These are phyloP conservation scores for Neopestalotiopsis sp. DNA, from an alignment of 2,329 filamentous ascomycete genomes.

Conservation along the genomic window DNA sequence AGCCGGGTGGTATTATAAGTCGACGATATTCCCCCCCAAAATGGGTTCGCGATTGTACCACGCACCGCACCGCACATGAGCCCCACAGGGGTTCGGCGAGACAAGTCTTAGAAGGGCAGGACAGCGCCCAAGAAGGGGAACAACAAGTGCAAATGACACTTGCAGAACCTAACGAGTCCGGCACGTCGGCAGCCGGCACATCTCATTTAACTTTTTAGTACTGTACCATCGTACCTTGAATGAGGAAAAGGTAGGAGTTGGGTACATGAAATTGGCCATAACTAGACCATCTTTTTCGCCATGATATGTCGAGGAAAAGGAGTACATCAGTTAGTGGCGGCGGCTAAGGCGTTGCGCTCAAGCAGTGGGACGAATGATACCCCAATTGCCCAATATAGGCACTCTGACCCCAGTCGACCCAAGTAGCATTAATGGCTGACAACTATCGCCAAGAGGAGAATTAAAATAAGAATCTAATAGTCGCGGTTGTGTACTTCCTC, in stretches of 20 bases:
- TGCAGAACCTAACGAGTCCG: neutral
- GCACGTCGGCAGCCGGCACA: neutral
- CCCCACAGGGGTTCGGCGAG: conserved; percentile 11
- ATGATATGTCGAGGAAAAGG: neutral
- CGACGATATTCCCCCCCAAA: too few relatives aligned
- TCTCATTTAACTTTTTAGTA: neutral
- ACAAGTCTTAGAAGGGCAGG: conserved; percentile 3
- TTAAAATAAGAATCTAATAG: neutral
- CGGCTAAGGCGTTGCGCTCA: neutral
- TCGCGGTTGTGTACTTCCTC: neutral
- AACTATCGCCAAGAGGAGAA: neutral
- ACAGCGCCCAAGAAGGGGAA: neutral
- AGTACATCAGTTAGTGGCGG: neutral
- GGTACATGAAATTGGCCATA: too few relatives aligned
- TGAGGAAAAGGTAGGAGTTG: too few relatives aligned
- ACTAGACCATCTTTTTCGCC: too few relatives aligned
- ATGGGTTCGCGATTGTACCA: neutral
- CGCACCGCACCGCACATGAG: neutral
- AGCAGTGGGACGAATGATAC: neutral
- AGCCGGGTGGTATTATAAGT: conserved; percentile 1
- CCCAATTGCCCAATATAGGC: neutral
- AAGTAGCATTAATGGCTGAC: neutral
- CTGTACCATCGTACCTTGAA: neutral
- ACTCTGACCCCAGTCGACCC: neutral
- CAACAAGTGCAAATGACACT: neutral